Percentiles rank a stretch among this genome's conserved stretches.
Conservation (phyloP, 768 basidiomycete species). For the Pleurotus tuber-regium region DNA sequence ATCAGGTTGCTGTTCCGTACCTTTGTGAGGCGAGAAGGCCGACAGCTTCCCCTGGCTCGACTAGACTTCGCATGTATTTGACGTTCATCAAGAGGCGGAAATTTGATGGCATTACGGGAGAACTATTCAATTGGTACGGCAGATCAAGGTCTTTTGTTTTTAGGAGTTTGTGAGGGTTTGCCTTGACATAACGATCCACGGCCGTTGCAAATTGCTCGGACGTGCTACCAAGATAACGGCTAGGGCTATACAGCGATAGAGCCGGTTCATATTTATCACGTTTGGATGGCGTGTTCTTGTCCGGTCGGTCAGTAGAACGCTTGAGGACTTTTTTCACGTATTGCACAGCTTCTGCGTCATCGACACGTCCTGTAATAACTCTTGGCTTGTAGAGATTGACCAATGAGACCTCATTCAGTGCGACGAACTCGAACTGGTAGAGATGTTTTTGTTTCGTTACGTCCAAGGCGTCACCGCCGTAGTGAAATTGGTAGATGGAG, state of each 20-base stretch:
- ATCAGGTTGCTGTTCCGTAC: constrained; percentile 40
- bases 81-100: constrained; percentile 87
- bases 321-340: constrained; percentile 94
- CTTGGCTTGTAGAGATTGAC: constrained; percentile 68
- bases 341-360: constrained; percentile 61
- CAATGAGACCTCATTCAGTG: constrained; percentile 79
- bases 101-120: constrained; percentile 41
- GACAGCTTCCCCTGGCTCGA: constrained; percentile 98
- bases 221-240: constrained; percentile 79
- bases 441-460: constrained; percentile 98
- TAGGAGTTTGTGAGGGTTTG: constrained; percentile 57
- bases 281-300: constrained; percentile 41
- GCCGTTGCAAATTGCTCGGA: constrained; percentile 89
- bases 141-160: constrained; percentile 37
- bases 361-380: constrained; percentile 52
- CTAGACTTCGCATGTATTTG: constrained; percentile 90
- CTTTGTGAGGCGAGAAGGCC: constrained; percentile 96
- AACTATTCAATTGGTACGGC: constrained; percentile 32
- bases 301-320: constrained; percentile 47
- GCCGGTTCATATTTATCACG: constrained; percentile 68
- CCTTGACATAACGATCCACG: constrained; percentile 73
- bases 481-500: constrained; percentile 93
- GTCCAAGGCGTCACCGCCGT: constrained; percentile 95
- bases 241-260: constrained; percentile 75
- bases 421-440: constrained; percentile 90